A percentile compares a stretch with the other conserved stretches of the same genome.
phyloP scores from a whole-genome alignment of 208 protist genomes.

The Crithidia fasciculata region DNA sequence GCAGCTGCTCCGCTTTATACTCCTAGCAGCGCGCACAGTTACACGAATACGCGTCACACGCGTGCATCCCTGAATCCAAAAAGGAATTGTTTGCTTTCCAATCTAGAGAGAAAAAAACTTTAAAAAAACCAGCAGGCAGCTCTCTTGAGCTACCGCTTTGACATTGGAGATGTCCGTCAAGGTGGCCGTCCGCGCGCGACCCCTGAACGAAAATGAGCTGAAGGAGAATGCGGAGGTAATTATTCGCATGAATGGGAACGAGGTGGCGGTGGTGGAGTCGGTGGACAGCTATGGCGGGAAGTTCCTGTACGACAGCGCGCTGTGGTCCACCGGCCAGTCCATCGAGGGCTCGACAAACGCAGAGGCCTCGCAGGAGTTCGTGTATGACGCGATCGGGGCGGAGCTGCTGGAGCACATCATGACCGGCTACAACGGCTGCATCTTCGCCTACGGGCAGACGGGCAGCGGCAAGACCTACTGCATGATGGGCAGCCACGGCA shows the following conservation, averaged over 20 bases:
- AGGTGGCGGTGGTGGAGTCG: conserved; percentile 51
- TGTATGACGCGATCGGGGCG: conserved; percentile 65
- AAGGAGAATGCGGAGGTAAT: conserved; percentile 47
- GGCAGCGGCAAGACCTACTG: conserved; percentile 89
- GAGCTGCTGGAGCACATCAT: conserved; percentile 67
- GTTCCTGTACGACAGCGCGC: conserved; percentile 76
- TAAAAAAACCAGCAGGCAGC: too few relatives aligned
- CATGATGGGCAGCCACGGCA: conserved; percentile 62
- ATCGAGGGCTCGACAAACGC: conserved; percentile 44
- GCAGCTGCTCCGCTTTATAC: too few relatives aligned
- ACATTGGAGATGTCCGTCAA: conserved; percentile 61
- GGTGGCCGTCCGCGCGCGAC: conserved; percentile 76
- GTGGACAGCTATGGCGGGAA: conserved; percentile 40
- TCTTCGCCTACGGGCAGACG: conserved; percentile 92
- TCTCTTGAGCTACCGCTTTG: too few relatives aligned
- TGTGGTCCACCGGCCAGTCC: conserved; percentile 59
- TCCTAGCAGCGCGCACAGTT: too few relatives aligned
- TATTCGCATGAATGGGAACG: conserved; percentile 72
- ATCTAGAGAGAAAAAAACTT: too few relatives aligned
- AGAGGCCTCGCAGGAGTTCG: conserved; percentile 61
- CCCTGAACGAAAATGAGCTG: conserved; percentile 65
- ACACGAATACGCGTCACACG: too few relatives aligned
- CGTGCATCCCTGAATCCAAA: too few relatives aligned
- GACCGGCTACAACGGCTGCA: conserved; percentile 87
- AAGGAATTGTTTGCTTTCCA: too few relatives aligned